These are phyloP conservation scores for Alternaria brassicicola DNA, from an alignment of 2,329 filamentous ascomycete genomes.

Conservation along the genomic window DNA sequence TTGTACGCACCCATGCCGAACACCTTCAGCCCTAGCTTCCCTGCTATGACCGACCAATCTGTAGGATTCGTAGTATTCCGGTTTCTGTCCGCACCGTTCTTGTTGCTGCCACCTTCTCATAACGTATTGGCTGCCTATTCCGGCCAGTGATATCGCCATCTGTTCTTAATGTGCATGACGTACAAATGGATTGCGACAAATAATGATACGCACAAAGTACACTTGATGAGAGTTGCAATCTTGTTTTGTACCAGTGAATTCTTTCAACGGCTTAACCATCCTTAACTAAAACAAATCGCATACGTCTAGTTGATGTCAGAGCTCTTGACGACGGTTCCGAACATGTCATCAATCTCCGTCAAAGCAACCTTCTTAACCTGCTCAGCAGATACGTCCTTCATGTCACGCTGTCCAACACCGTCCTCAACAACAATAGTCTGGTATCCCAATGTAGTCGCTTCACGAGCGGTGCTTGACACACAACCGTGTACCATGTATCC, in stretches of 20 bases:
- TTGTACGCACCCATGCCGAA: conserved; percentile 46
- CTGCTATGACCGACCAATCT: conserved; percentile 46
- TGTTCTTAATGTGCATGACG: too few relatives aligned
- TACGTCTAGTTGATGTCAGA: background rate
- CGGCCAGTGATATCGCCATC: too few relatives aligned
- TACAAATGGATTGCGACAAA: too few relatives aligned
- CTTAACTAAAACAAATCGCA: too few relatives aligned
- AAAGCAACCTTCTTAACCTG: background rate
- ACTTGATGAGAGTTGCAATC: too few relatives aligned
- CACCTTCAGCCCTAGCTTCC: conserved; percentile 41
- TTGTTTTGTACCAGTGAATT: background rate
- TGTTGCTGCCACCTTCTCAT: too few relatives aligned
- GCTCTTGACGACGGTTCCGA: background rate
- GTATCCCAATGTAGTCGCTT: background rate
- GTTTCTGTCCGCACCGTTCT: conserved; percentile 51
- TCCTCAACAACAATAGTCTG: background rate
- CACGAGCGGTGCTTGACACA: background rate
- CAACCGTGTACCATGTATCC: background rate
- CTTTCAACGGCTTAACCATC: background rate
- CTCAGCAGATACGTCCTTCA: background rate
- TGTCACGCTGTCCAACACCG: background rate
- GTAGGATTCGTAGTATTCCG: conserved; percentile 46
- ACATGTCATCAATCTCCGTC: background rate
- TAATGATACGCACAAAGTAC: too few relatives aligned
- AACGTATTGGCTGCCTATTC: too few relatives aligned